Evolutionary conservation across 352 stramenopile species (phyloP), one percentile per base, ranked within the genome.

Genomic region (Phytopythium ostracodes): DNA sequence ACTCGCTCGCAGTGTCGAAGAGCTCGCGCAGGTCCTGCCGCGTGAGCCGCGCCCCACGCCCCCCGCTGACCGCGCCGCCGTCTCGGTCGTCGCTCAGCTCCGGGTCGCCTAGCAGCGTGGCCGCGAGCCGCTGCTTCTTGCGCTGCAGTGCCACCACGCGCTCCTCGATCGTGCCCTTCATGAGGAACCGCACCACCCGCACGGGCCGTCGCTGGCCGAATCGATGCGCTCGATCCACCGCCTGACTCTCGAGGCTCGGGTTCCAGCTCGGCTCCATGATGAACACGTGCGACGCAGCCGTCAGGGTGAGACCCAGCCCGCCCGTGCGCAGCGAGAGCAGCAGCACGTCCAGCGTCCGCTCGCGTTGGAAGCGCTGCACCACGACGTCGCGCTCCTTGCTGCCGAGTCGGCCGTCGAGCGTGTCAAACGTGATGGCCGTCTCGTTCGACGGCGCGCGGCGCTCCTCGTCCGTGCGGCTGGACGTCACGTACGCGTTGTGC

Each of bases 261-360:
- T 98, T 97, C 79, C 90, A 93, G 40, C 88, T 91, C 27, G 92
- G 92, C 73, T 98, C 92, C 80, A 98, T 94, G 52, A 98, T 79
- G 69, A 98, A 98, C 36, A 98, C 90, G 43, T 97, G 84, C 29
- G 89, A 89, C 18, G 92, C 92, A 55, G 91, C 79, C 7, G 92
- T 98, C 42, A 98, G 78, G 61, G 98, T 98, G 53, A 98, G 83
- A 15, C 92, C 94, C 22, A 96, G 78, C 7, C 89, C 91, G 43
- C 94, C 94, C 2, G 86, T 93, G 44, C 88, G 88, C 38, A 97
- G 60, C 10, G 86, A 96, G 40, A 98, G 77, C 17, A 98, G 65
- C 62, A 98, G 76, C 31, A 98, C 77, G 36, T 92, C 72, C 12
- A 89, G 63, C n/a, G 73, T 51, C 43, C 79, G 67, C 29, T 87